phyloP scores from a whole-genome alignment of 805 yeast species.

The Barnettozyma salicaria region DNA sequence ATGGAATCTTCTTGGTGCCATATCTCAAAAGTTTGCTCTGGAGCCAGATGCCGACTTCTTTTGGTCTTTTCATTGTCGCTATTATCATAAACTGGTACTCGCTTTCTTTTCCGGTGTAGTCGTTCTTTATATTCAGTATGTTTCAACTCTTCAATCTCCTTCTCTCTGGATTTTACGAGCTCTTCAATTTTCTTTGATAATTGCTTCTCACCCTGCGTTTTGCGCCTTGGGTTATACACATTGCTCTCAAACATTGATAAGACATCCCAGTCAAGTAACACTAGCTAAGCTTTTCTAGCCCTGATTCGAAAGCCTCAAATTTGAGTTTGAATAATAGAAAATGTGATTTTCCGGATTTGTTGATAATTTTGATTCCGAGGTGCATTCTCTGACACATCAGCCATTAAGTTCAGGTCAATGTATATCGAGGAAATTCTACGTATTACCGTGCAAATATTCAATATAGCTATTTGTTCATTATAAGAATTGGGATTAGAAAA shows the following conservation, averaged over 20 bases:
- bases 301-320: no score
- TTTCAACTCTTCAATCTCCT: not conserved
- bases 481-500: no score
- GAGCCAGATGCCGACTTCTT: conserved; percentile 5
- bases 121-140: not conserved
- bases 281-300: no score
- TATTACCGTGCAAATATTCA: no score
- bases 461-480: no score
- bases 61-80: conserved; percentile 3
- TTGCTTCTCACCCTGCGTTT: not conserved
- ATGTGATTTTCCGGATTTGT: no score
- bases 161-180: not conserved
- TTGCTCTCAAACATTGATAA: not conserved
- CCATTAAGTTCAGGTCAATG: no score
- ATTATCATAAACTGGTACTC: conserved; percentile 1
- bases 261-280: not conserved
- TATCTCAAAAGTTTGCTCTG: conserved; percentile 22
- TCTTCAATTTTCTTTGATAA: not conserved
- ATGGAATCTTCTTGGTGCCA: conserved; percentile 19
- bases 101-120: not conserved
- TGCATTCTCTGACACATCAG: no score
- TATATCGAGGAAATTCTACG: no score
- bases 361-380: no score
- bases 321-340: no score
- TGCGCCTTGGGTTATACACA: not conserved